Evolutionary conservation across 2,329 filamentous ascomycete species (phyloP).

Genomic region (Aspergillus sp.): DNA sequence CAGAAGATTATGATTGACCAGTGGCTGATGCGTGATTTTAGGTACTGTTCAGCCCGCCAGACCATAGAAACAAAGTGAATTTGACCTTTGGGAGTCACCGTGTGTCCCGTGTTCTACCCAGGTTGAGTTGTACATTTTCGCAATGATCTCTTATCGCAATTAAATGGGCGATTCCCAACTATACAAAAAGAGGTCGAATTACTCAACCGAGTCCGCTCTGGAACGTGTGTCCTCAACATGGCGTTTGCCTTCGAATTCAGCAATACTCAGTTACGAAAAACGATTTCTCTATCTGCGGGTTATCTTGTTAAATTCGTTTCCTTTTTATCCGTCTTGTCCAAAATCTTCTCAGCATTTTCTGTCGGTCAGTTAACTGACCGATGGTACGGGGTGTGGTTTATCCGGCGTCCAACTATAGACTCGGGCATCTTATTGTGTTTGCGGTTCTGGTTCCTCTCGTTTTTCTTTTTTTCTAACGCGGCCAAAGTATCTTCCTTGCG

Average conservation of each 20-base stretch:
- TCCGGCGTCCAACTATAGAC: conserved; percentile 45
- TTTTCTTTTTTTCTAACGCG: conserved; percentile 17
- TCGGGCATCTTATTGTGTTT: conserved; percentile 37
- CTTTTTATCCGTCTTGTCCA: conserved; percentile 12
- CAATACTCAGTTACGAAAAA: conserved; percentile 17
- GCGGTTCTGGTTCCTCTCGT: conserved; percentile 21
- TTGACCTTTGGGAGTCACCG: conserved; percentile 1
- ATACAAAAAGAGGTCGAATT: not conserved
- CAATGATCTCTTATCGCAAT: not conserved
- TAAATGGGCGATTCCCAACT: not conserved
- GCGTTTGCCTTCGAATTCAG: conserved; percentile 6
- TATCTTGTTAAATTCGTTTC: conserved; percentile 14
- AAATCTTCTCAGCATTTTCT: conserved; percentile 28
- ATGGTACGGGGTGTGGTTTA: conserved; percentile 36
- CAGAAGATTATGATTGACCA: not conserved
- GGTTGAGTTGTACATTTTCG: not conserved
- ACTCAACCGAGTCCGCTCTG: conserved; percentile 2
- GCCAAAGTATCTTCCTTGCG: conserved; percentile 25
- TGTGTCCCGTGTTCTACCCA: not conserved
- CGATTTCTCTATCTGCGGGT: conserved; percentile 15
- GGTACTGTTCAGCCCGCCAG: conserved; percentile 57
- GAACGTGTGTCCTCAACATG: conserved; percentile 3
- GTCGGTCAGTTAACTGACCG: conserved; percentile 34
- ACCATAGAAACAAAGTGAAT: conserved; percentile 44
- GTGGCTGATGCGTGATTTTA: conserved; percentile 28